Conservation (phyloP, 2,329 filamentous ascomycete genomes). For the Nothophaeocryptopus gaeumannii region DNA sequence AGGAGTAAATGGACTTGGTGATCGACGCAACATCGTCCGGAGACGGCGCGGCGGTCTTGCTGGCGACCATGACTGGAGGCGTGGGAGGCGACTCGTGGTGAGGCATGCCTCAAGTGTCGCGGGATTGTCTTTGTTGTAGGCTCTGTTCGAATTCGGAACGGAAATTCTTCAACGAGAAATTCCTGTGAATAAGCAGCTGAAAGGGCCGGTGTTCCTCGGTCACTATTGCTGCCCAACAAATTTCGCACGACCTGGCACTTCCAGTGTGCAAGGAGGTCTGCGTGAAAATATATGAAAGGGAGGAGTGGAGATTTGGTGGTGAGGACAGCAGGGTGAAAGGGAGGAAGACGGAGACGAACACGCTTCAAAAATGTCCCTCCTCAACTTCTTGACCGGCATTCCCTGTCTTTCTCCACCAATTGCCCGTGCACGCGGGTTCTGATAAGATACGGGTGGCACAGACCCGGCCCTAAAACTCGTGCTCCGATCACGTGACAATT, state of each 20-base stretch:
- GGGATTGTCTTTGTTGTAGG: no score
- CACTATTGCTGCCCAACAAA: neutral
- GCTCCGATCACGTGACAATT: no score
- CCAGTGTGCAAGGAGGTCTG: neutral
- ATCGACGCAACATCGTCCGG: constrained; percentile 47
- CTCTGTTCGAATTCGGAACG: no score
- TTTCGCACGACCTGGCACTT: neutral
- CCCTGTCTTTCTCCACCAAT: no score
- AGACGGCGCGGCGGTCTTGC: constrained; percentile 44
- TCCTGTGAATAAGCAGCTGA: neutral
- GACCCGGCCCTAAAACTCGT: no score
- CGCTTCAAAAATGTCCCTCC: neutral
- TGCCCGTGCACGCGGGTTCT: no score
- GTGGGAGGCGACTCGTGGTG: constrained; percentile 52
- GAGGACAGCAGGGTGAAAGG: neutral
- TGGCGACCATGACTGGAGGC: constrained; percentile 47
- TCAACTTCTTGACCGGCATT: neutral
- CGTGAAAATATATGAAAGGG: neutral
- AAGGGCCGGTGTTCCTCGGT: neutral
- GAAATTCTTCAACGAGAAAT: no score
- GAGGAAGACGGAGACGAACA: neutral
- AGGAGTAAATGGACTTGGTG: constrained; percentile 45
- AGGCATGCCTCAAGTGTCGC: constrained; percentile 38
- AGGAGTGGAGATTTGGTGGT: constrained; percentile 6
- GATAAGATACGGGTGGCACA: no score